Base-by-base conservation (phyloP, 2,329 filamentous ascomycete species). In the Aspergillus piperis region DNA sequence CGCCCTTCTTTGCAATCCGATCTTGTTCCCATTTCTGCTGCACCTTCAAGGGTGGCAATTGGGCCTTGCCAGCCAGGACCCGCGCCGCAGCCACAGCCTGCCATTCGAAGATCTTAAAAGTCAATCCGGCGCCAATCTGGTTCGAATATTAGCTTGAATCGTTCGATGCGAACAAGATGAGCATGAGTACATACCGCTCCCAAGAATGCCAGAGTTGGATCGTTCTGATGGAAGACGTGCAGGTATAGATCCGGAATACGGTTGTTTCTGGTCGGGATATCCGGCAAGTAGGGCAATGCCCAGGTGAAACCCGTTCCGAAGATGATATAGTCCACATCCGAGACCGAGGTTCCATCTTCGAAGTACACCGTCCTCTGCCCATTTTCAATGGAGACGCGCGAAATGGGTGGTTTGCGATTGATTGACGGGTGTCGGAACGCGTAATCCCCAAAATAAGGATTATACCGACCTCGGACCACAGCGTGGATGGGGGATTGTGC, bases 21-120 rank as follows among this genome's bases (percentile, higher is more conserved):
- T 86, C 81, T 6, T 70, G 64, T 65, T 89, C 86, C 87, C 87
- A 89, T 19, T 66, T 70, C 30, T 74, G 66, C 76, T 85, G 84
- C 55, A 82, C 83, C 21, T 77, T 73, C 0, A 75, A 47, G 0
- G 80, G 64, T 0, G 87, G 87, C 1, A 88, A 72, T 0, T 64
- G 72, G 0, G 81, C 81, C 1, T 84, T 78, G 0, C 84, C 84
- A 0, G 86, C 82, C 0, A 89, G 78, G 1, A 87, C 72, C 0
- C 86, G 77, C 1, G 87, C 86, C 0, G 82, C 84, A 2, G 84
- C 78, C 0, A 88, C 86, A 8, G 86, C 86, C 70, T 89, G 87
- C 84, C 85, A 89, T 73, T 89, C 87, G 60, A 88, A 88, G 38
- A 89, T 81, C 69, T 87, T 88, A 75, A 90, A 90, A 0, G 87